phyloP scores from a whole-genome alignment of 768 basidiomycete species.

The Kwoniella heveanensis region DNA sequence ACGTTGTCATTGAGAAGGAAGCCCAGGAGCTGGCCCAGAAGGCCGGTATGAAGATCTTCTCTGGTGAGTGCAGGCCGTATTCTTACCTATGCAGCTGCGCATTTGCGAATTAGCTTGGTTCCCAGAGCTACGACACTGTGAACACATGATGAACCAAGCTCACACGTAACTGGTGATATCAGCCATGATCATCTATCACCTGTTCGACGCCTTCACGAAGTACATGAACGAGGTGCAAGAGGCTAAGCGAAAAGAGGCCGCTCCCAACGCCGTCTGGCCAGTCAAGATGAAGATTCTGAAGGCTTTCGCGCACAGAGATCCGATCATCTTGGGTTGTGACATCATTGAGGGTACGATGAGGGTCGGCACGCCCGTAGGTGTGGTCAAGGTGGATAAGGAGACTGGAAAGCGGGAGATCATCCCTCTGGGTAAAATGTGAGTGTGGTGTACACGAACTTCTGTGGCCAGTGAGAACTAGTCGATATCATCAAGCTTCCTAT shows the following conservation, averaged over 20 bases:
- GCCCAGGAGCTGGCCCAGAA: slow-evolving; percentile 89
- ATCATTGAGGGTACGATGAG: slow-evolving; percentile 89
- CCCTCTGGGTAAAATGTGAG: slow-evolving; percentile 90
- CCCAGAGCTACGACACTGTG: too few relatives aligned
- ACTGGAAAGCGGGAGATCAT: slow-evolving; percentile 90
- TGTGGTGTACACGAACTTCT: slow-evolving; percentile 5
- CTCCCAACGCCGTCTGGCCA: slow-evolving; percentile 95
- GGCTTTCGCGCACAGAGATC: slow-evolving; percentile 95
- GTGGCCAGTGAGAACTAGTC: too few relatives aligned
- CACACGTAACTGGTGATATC: slow-evolving; percentile 9
- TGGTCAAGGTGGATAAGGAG: slow-evolving; percentile 83
- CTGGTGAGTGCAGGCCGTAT: slow-evolving; percentile 63
- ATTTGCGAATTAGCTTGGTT: too few relatives aligned
- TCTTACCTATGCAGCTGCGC: too few relatives aligned
- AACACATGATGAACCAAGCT: too few relatives aligned
- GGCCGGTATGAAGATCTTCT: slow-evolving; percentile 90
- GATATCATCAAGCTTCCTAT: too few relatives aligned
- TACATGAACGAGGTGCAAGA: slow-evolving; percentile 90
- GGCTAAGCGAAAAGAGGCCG: slow-evolving; percentile 87
- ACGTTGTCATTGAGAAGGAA: slow-evolving; percentile 90
- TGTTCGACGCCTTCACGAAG: slow-evolving; percentile 93
- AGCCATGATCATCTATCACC: slow-evolving; percentile 99
- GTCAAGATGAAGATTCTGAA: slow-evolving; percentile 89
- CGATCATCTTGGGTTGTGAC: slow-evolving; percentile 94
- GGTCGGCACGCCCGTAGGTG: slow-evolving; percentile 90